These are phyloP conservation scores for Trametes versicolor DNA, from an alignment of 1,284 basidiomycete species.

Conservation along the genomic window DNA sequence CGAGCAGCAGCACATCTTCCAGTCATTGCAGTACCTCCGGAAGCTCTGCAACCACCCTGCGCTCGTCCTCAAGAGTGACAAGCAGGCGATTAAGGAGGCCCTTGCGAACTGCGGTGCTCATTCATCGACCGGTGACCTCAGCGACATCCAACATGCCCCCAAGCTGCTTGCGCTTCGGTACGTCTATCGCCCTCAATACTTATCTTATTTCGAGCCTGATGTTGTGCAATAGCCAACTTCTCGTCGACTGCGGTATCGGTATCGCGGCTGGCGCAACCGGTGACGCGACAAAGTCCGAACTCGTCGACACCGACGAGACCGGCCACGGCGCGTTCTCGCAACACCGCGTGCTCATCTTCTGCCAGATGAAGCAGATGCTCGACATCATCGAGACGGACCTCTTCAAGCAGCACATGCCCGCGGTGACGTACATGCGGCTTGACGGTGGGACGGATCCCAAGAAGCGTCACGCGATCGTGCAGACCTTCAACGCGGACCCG, in stretches of 20 bases:
- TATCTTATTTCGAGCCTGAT: conserved; percentile 8
- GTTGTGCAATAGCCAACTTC: conserved; percentile 76
- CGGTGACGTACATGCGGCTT: conserved; percentile 97
- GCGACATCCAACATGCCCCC: conserved; percentile 91
- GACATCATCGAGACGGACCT: conserved; percentile 97
- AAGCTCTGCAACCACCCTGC: conserved; percentile 99
- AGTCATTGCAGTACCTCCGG: conserved; percentile 95
- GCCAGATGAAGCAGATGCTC: conserved; percentile 99
- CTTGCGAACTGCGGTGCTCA: conserved; percentile 63
- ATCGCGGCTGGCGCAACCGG: conserved; percentile 51
- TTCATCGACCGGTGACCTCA: conserved; percentile 56
- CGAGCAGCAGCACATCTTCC: conserved; percentile 90
- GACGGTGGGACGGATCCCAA: conserved; percentile 91
- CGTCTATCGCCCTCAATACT: conserved; percentile 41
- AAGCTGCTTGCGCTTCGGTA: conserved; percentile 93
- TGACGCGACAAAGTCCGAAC: conserved; percentile 71
- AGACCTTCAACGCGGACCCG: conserved; percentile 98
- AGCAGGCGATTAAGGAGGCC: conserved; percentile 69
- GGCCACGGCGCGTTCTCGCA: conserved; percentile 80
- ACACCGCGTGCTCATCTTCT: conserved; percentile 98
- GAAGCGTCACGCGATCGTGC: conserved; percentile 95
- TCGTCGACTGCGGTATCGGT: conserved; percentile 96
- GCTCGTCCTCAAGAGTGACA: conserved; percentile 81
- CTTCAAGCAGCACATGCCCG: conserved; percentile 93
- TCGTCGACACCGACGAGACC: conserved; percentile 66